A percentile compares a stretch with the other conserved stretches of the same genome.
phyloP scores from a whole-genome alignment of 352 stramenopile genomes.

The Globisporangium rhizosaccharum region DNA sequence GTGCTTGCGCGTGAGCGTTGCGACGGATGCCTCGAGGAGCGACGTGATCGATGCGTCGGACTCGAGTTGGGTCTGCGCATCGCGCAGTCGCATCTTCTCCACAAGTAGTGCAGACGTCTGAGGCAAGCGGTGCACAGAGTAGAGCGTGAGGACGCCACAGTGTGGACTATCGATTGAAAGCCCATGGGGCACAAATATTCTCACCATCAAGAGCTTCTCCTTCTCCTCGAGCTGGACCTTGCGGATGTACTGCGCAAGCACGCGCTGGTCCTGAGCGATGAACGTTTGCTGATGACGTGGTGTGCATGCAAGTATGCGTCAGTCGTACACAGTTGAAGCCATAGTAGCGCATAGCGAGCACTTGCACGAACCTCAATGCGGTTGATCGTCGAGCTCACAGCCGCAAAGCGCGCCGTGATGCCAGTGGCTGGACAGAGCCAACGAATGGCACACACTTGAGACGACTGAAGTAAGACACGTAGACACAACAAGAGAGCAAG shows the following conservation, averaged over 20 bases:
- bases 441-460: not conserved
- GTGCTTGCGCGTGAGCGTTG: conserved; percentile 47
- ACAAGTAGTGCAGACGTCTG: conserved; percentile 75
- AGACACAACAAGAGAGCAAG: too few species aligned
- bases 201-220: conserved; percentile 74
- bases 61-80: conserved; percentile 31
- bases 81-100: conserved; percentile 70
- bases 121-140: conserved; percentile 1
- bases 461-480: not conserved
- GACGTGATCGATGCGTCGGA: conserved; percentile 36
- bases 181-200: not conserved
- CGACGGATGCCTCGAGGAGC: conserved; percentile 63
- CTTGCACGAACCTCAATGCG: conserved; percentile 44
- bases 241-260: conserved; percentile 56
- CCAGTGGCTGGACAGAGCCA: conserved; percentile 26
- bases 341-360: conserved; percentile 1
- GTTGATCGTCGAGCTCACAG: conserved; percentile 69
- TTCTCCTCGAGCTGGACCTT: conserved; percentile 76
- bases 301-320: not conserved
- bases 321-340: not conserved
- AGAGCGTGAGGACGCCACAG: not conserved
- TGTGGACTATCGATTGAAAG: not conserved
- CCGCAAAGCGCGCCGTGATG: conserved; percentile 61
- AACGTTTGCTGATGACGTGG: conserved; percentile 16
- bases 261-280: conserved; percentile 24